These are phyloP conservation scores for Aspergillus novoparasiticus DNA, from an alignment of 2,329 filamentous ascomycete species.

Conservation along the genomic window DNA sequence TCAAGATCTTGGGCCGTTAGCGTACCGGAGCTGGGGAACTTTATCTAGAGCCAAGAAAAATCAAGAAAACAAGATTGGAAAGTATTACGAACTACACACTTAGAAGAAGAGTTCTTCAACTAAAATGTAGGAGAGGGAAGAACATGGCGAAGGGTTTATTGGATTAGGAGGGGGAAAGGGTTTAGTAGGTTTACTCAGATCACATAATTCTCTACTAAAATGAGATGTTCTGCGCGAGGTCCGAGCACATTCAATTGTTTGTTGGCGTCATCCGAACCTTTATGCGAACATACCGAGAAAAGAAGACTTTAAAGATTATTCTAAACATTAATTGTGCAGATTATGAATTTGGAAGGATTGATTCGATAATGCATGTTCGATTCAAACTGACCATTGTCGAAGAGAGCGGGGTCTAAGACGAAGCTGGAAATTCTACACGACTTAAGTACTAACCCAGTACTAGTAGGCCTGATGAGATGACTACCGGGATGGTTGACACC, in stretches of 20 bases:
- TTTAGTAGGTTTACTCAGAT: not conserved
- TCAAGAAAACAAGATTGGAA: not conserved
- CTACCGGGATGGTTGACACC: not conserved
- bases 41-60: not conserved
- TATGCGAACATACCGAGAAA: not conserved
- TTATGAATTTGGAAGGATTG: not conserved
- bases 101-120: not conserved
- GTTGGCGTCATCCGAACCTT: no score
- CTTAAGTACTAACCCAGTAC: not conserved
- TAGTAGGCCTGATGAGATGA: not conserved
- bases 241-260: not conserved
- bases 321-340: not conserved
- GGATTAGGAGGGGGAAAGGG: not conserved
- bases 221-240: not conserved
- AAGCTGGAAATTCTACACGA: not conserved
- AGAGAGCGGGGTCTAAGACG: not conserved
- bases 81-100: not conserved
- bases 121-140: not conserved
- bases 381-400: no score
- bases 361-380: not conserved
- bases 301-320: not conserved
- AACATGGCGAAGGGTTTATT: not conserved
- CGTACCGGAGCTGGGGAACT: not conserved
- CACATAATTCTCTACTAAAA: not conserved
- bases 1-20: not conserved